These are phyloP conservation scores for Hypholoma fasciculare DNA, from an alignment of 768 basidiomycete genomes.

Conservation along the genomic window DNA sequence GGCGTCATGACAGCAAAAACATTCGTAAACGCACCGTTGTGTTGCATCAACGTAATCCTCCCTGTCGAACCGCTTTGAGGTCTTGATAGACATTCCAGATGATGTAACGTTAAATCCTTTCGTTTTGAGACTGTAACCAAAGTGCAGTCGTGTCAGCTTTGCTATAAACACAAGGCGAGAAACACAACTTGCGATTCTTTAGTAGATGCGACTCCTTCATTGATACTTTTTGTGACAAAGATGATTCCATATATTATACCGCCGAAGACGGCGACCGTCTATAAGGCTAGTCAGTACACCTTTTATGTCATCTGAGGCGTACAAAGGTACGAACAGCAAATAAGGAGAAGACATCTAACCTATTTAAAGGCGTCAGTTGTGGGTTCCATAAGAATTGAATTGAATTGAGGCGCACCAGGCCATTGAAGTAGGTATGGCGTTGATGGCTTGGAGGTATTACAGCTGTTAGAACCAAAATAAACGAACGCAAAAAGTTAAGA, in stretches of 20 bases:
- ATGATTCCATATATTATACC: slow-evolving; percentile 46
- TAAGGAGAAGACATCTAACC: slow-evolving; percentile 45
- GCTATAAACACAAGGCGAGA: neutral
- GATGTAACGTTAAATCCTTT: slow-evolving; percentile 57
- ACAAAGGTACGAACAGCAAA: slow-evolving; percentile 28
- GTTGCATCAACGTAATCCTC: slow-evolving; percentile 74
- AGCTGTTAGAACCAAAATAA: neutral
- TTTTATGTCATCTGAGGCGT: neutral
- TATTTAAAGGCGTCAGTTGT: slow-evolving; percentile 15
- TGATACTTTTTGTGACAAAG: slow-evolving; percentile 35
- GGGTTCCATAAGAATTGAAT: neutral
- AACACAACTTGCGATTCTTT: slow-evolving; percentile 51
- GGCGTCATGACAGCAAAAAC: neutral
- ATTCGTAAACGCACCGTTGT: slow-evolving; percentile 49
- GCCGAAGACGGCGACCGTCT: slow-evolving; percentile 51
- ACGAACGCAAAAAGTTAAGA: neutral
- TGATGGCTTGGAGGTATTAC: neutral
- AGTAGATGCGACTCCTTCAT: slow-evolving; percentile 44
- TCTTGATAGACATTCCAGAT: slow-evolving; percentile 68
- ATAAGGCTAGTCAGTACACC: slow-evolving; percentile 14
- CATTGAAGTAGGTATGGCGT: neutral
- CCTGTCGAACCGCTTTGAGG: slow-evolving; percentile 54
- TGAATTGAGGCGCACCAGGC: neutral
- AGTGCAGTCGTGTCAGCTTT: neutral
- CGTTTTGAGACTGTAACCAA: slow-evolving; percentile 46